These are phyloP conservation scores for Crithidia sp. DNA, from an alignment of 208 protist species.

Conservation along the genomic window DNA sequence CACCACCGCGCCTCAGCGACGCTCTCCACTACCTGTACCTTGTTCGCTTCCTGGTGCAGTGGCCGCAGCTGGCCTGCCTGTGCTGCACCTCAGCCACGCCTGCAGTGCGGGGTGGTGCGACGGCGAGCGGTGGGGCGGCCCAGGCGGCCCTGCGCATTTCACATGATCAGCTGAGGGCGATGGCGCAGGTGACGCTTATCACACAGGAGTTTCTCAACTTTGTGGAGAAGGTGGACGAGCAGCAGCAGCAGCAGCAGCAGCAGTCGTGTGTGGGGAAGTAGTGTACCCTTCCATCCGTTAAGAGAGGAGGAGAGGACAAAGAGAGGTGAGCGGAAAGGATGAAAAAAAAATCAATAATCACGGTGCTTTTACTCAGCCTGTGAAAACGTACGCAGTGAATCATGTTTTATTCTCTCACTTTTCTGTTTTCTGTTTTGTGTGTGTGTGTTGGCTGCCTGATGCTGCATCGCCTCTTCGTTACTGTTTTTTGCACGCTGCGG, in stretches of 20 bases:
- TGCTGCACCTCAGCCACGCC: conserved; percentile 48
- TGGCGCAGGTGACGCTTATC: conserved; percentile 71
- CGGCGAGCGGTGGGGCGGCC: conserved; percentile 1
- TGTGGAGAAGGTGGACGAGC: conserved; percentile 56
- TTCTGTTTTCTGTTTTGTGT: too few relatives aligned
- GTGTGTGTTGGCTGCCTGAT: too few relatives aligned
- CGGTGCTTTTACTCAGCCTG: neutral
- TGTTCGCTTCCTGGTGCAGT: conserved; percentile 82
- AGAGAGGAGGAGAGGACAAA: too few relatives aligned
- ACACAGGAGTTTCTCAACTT: conserved; percentile 75
- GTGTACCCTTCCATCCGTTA: too few relatives aligned
- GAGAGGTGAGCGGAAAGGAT: neutral
- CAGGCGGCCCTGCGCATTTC: conserved; percentile 47
- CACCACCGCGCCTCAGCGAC: neutral
- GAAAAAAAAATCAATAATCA: neutral
- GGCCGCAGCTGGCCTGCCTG: conserved; percentile 80
- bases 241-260: conserved; percentile 25
- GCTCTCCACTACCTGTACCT: conserved; percentile 74
- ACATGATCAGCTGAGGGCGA: conserved; percentile 45
- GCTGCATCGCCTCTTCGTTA: too few relatives aligned
- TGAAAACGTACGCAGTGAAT: too few relatives aligned
- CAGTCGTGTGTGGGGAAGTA: neutral
- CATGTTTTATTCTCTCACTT: too few relatives aligned
- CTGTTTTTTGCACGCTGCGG: too few relatives aligned
- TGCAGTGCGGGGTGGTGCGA: conserved; percentile 7